Conservation (phyloP, 1,284 basidiomycete genomes). For the Tylopilus orsonianus region DNA sequence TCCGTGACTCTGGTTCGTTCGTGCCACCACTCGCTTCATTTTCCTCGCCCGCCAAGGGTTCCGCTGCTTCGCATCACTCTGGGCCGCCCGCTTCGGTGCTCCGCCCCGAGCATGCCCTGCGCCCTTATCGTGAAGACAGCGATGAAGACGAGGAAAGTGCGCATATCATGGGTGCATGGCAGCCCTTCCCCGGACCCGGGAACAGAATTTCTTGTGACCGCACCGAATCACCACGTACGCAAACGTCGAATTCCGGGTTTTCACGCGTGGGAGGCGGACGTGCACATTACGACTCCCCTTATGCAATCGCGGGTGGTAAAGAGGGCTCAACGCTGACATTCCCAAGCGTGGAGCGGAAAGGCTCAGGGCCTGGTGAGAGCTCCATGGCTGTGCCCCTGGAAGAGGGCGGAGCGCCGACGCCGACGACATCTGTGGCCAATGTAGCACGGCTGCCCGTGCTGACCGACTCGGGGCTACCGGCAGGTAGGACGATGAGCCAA, state of each 20-base stretch:
- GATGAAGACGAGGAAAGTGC: conserved; percentile 76
- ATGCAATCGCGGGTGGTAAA: conserved; percentile 56
- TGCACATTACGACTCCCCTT: conserved; percentile 75
- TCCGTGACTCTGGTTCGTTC: conserved; percentile 43
- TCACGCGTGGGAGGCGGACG: conserved; percentile 76
- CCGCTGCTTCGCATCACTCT: conserved; percentile 38
- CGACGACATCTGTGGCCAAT: conserved; percentile 52
- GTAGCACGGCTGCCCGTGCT: conserved; percentile 42
- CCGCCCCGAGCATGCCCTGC: conserved; percentile 72
- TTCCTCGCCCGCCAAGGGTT: conserved; percentile 24
- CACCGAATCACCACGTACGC: conserved; percentile 32
- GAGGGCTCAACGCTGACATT: conserved; percentile 58
- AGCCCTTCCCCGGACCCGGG: conserved; percentile 60
- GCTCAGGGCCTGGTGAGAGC: conserved; percentile 27
- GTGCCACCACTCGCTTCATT: conserved; percentile 38
- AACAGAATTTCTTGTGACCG: conserved; percentile 43
- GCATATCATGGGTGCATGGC: conserved; percentile 84
- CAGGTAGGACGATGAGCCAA: conserved; percentile 76
- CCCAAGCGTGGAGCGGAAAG: conserved; percentile 57
- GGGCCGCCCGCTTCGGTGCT: conserved; percentile 74
- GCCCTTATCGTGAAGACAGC: conserved; percentile 75
- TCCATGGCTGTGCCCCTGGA: conserved; percentile 23
- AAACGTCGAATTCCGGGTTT: conserved; percentile 60
- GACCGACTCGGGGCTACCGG: conserved; percentile 45
- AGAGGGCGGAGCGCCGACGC: conserved; percentile 47